A percentile compares a stretch with the other conserved stretches of the same genome.
Evolutionary conservation across 768 basidiomycete species (phyloP).

Genomic region (Myochromella boudieri): DNA sequence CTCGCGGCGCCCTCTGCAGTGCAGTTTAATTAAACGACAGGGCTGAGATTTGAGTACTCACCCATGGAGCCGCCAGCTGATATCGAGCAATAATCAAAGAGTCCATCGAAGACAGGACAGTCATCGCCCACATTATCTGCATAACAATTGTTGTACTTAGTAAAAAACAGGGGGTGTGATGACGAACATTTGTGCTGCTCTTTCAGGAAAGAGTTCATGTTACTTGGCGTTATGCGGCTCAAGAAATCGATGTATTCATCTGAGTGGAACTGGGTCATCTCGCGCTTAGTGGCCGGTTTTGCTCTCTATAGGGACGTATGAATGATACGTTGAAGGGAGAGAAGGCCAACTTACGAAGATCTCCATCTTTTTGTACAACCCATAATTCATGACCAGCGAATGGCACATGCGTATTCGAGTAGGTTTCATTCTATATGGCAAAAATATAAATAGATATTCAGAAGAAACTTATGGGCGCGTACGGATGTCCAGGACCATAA

Average conservation of each 20-base stretch:
- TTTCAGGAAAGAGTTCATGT: constrained; percentile 90
- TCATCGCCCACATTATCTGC: constrained; percentile 99
- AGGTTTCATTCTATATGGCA: constrained; percentile 84
- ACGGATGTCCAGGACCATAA: constrained; percentile 98
- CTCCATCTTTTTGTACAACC: constrained; percentile 99
- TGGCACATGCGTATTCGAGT: constrained; percentile 99
- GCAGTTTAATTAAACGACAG: constrained; percentile 9
- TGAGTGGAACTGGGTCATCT: constrained; percentile 99
- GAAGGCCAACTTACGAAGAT: constrained; percentile 81
- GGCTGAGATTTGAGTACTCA: constrained; percentile 34
- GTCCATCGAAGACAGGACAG: constrained; percentile 96
- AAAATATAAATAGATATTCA: constrained; percentile 18
- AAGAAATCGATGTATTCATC: constrained; percentile 99
- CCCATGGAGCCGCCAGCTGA: constrained; percentile 99
- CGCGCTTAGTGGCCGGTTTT: constrained; percentile 98
- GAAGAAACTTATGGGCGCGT: constrained; percentile 6
- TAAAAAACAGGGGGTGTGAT: background rate
- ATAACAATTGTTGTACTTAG: constrained; percentile 1
- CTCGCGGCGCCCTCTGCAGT: constrained; percentile 95
- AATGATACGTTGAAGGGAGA: background rate
- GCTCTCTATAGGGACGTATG: constrained; percentile 62
- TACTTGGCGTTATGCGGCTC: constrained; percentile 89
- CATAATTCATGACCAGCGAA: constrained; percentile 99
- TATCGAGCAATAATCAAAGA: constrained; percentile 99
- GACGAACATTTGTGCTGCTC: constrained; percentile 92